Base-by-base conservation (phyloP, 1,284 basidiomycete genomes). In the Apiotrichum siamense region DNA sequence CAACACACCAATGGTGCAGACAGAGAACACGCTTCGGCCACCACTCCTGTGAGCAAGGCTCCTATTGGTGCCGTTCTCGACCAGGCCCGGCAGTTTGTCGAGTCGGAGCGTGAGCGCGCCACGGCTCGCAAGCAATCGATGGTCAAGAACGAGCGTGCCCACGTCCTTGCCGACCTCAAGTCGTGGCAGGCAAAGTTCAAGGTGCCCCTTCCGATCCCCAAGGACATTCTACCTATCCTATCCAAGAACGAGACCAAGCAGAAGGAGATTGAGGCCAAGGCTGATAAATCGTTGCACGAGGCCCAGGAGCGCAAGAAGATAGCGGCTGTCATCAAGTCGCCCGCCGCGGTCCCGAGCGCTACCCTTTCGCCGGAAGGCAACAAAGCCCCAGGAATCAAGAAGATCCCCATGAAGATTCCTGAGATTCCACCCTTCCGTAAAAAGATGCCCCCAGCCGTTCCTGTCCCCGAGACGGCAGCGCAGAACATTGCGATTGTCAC, bases 131-230 rank as follows among this genome's bases (percentile, higher is more conserved):
- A 88, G 75, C 88, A 91, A 65, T 86, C 86, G 21, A 77, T 94
- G 44, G 82, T 85, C 51, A 94, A 92, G 80, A 88, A 81, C 66
- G 94, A 97, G 71, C 58, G 70, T 40, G 68, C 72, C 25, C 57
- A 60, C 29, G 62, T 66, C 36, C 47, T 97, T 76, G 86, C 90
- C 12, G 93, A 97, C 45, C 77, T 97, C 44, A 82, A 91, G 68
- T 87, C 87, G 73, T 98, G 97, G 77, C 89, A 88, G 61, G 81
- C 87, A 69, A 86, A 76, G 59, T 98, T 98, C 83, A 96, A 94
- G 82, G 83, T 96, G 47, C 93, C 92, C 67, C 86, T 91, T 67
- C 88, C 91, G 9, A 88, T 97, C 59, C 93, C 91, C 12, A 87
- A 89, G 41, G 94, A 97, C 70, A 81, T 97, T 47, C 85, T 96